Percentiles rank a stretch among this genome's conserved stretches.
Evolutionary conservation across 2,329 filamentous ascomycete genomes (phyloP).

Genomic region (Claviceps sorghi): DNA sequence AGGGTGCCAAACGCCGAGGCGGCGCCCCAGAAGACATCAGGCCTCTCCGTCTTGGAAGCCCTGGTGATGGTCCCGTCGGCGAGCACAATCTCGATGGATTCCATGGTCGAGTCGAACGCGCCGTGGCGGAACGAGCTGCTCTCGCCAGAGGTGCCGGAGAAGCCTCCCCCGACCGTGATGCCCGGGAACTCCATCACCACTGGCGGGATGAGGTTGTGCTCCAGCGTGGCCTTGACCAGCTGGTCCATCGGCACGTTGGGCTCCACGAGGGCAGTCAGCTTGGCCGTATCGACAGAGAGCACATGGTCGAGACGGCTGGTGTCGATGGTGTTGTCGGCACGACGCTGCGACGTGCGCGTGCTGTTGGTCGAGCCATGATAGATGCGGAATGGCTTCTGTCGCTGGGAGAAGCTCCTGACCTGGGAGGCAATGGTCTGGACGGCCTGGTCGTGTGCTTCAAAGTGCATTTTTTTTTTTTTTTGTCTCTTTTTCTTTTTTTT

Average conservation of each 20-base stretch:
- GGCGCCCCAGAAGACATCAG: slow-evolving; percentile 50
- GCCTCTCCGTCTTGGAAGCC: slow-evolving; percentile 26
- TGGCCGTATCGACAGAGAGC: slow-evolving; percentile 41
- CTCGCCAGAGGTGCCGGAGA: slow-evolving; percentile 57
- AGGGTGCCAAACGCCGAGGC: slow-evolving; percentile 52
- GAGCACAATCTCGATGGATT: slow-evolving; percentile 53
- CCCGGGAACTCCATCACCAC: slow-evolving; percentile 67
- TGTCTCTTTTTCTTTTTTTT: not conserved
- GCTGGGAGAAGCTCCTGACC: slow-evolving; percentile 28
- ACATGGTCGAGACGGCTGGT: slow-evolving; percentile 51
- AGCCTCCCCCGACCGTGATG: slow-evolving; percentile 60
- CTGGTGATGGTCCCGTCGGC: slow-evolving; percentile 48
- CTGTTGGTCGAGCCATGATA: slow-evolving; percentile 67
- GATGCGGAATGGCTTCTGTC: slow-evolving; percentile 49
- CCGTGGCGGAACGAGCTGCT: slow-evolving; percentile 57
- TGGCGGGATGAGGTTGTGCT: slow-evolving; percentile 50
- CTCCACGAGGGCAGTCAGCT: slow-evolving; percentile 51
- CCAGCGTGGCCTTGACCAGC: slow-evolving; percentile 51
- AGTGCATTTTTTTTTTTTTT: not conserved
- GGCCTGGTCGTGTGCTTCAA: slow-evolving; percentile 28
- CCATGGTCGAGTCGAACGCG: slow-evolving; percentile 53
- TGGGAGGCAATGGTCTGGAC: slow-evolving; percentile 29
- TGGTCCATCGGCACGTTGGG: slow-evolving; percentile 64
- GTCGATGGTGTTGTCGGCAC: slow-evolving; percentile 31
- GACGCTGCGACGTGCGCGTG: slow-evolving; percentile 43